Conservation (phyloP, 768 basidiomycete species). For the Clitopilus passeckerianus region DNA sequence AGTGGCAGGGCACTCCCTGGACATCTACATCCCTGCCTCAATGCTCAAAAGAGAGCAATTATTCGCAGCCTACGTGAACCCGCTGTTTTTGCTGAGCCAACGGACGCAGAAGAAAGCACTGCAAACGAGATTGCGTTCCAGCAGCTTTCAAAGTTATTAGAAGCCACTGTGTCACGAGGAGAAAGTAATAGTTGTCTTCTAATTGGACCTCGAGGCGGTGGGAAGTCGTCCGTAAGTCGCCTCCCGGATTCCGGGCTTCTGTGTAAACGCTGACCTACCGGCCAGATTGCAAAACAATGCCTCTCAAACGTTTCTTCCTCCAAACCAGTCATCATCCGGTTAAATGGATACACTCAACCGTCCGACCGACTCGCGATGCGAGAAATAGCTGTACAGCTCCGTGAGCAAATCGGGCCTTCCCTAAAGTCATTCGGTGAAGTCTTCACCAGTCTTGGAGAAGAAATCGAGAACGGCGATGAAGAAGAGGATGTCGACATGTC, state of each 20-base stretch:
- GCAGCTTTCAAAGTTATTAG: slow-evolving; percentile 59
- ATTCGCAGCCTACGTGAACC: slow-evolving; percentile 37
- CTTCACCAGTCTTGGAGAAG: slow-evolving; percentile 38
- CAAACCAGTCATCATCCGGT: slow-evolving; percentile 67
- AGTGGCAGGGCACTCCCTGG: slow-evolving; percentile 22
- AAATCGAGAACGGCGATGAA: slow-evolving; percentile 23
- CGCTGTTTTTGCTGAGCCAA: slow-evolving; percentile 1
- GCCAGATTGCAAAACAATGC: slow-evolving; percentile 58
- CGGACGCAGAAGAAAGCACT: slow-evolving; percentile 14
- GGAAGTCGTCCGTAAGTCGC: slow-evolving; percentile 69
- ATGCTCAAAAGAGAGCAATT: slow-evolving; percentile 54
- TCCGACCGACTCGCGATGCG: slow-evolving; percentile 89
- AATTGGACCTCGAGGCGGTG: slow-evolving; percentile 80
- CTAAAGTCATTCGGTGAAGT: neutral
- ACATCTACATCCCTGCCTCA: slow-evolving; percentile 40
- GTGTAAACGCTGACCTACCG: slow-evolving; percentile 3
- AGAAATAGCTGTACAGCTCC: slow-evolving; percentile 84
- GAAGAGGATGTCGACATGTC: slow-evolving; percentile 25
- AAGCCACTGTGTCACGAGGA: slow-evolving; percentile 70
- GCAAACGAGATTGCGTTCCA: slow-evolving; percentile 46
- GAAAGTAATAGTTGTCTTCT: slow-evolving; percentile 95
- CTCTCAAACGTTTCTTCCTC: slow-evolving; percentile 35
- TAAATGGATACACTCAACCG: slow-evolving; percentile 82
- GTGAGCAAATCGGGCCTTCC: slow-evolving; percentile 66
- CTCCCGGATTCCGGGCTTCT: neutral